Percentiles rank a stretch among this genome's conserved stretches.
phyloP scores from a whole-genome alignment of 1,284 basidiomycete species.

The Ustilago vetiveriae region DNA sequence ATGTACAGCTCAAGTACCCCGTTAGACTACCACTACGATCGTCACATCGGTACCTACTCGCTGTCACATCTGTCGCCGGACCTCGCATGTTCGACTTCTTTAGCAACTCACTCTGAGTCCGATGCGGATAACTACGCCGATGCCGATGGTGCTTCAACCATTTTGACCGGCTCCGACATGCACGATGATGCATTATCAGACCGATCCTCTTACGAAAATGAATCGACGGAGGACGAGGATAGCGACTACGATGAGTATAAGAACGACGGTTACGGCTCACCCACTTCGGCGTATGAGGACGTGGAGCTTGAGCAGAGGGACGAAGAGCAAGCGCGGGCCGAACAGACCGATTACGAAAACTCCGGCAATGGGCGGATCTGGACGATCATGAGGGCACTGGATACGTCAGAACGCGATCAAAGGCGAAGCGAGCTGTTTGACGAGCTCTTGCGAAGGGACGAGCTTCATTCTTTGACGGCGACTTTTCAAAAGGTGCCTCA shows the following conservation, averaged over 20 bases:
- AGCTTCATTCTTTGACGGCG: slow-evolving; percentile 10
- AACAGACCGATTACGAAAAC: not conserved
- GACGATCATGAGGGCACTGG: not conserved
- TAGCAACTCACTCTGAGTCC: not conserved
- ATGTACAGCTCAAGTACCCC: slow-evolving; percentile 4
- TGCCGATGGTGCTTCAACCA: not conserved
- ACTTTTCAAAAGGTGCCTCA: slow-evolving; percentile 17
- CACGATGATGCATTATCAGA: too few relatives aligned
- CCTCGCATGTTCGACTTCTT: too few relatives aligned
- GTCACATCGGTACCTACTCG: slow-evolving; percentile 21
- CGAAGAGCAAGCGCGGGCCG: not conserved
- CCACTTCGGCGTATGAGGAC: not conserved
- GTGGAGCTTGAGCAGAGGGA: not conserved
- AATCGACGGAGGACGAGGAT: too few relatives aligned
- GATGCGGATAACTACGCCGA: not conserved
- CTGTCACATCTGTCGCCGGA: slow-evolving; percentile 9
- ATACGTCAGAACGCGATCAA: not conserved
- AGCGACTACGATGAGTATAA: not conserved
- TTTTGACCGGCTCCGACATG: not conserved
- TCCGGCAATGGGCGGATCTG: not conserved
- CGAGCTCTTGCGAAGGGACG: slow-evolving; percentile 22
- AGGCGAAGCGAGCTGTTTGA: slow-evolving; percentile 17
- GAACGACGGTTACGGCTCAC: slow-evolving; percentile 12
- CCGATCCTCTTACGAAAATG: too few relatives aligned
- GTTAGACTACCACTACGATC: slow-evolving; percentile 24